Conservation (phyloP, 169 alveolate species). For the Eimeria tenella region DNA sequence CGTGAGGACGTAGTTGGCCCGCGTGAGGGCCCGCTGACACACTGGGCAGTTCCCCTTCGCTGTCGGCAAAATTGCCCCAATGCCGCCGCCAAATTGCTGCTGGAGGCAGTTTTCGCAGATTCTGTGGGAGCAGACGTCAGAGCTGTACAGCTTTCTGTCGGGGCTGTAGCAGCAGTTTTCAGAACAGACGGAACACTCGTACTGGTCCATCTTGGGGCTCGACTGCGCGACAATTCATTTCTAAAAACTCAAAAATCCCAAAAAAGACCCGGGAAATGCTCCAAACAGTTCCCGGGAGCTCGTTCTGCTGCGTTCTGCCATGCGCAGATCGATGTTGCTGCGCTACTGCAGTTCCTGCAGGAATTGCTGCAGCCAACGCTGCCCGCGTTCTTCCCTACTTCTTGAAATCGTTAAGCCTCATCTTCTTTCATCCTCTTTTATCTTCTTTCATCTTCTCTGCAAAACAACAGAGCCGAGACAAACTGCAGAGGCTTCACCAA, state of each 20-base stretch:
- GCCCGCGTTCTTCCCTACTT: not conserved
- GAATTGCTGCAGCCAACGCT: not conserved
- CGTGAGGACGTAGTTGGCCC: constrained; percentile 61
- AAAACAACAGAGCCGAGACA: not conserved
- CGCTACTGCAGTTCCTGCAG: not conserved
- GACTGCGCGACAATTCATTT: not conserved
- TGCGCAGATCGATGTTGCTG: not conserved
- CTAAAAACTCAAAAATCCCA: not conserved
- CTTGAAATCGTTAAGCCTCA: not conserved
- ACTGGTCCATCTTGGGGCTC: constrained; percentile 54
- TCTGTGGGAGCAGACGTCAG: constrained; percentile 66
- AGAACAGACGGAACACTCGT: constrained; percentile 66
- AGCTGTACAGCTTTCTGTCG: constrained; percentile 34
- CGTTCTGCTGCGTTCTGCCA: not conserved
- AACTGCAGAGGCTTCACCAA: not conserved
- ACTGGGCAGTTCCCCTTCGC: constrained; percentile 75
- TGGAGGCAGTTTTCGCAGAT: constrained; percentile 49
- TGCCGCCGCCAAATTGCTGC: constrained; percentile 36
- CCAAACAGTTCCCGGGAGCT: too few relatives aligned
- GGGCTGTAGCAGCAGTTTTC: constrained; percentile 60
- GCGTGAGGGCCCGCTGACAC: constrained; percentile 63
- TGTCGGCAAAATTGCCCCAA: not conserved
- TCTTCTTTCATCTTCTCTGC: too few relatives aligned
- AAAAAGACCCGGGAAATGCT: not conserved
- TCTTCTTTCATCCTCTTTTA: not conserved